Base-by-base conservation (phyloP, 2,329 filamentous ascomycete genomes). In the Fusarium penzigii region DNA sequence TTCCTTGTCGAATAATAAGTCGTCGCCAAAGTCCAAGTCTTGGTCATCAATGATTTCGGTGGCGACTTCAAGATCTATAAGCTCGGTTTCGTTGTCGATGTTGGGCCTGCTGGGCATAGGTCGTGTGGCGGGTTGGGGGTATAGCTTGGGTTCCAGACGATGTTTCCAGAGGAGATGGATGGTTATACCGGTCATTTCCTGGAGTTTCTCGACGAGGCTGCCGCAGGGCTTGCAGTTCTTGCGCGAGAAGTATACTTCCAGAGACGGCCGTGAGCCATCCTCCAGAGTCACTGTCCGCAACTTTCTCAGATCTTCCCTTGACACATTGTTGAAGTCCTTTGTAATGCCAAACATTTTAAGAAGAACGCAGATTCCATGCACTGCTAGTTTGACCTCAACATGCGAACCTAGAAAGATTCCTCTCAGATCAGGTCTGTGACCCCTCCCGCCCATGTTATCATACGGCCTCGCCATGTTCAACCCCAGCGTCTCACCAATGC, bases 311-410 rank as follows among this genome's bases (percentile, higher is more conserved):
- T 67, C 58, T 1, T 48, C 42, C 7, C 46, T 29, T 1, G 56
- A 59, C 7, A 72, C 42, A 2, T 51, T 57, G 25, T 64, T 42
- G 13, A 62, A 46, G 43, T 65, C 52, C 17, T 48, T 51, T 1
- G 64, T 55, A 42, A 71, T 64, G 13, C 42, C 47, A 40, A 69
- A 70, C 2, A 48, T 49, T 1, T 49, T 46, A 0, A 75, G 58
- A 0, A 74, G 53, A 0, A 65, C 46, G 8, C 65, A 66, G 0
- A 74, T 44, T 0, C 67, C 68, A 17, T 72, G 67, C 0, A 68
- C 62, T 0, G 73, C 70, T 0, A 77, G 65, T 49, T 76, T 76
- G 14, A 72, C 70, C 51, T 77, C 74, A 1, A 72, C 69, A 17
- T 77, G 74, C 0, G 69, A 65, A 0, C 68, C 70, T 1, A 63